Base-by-base conservation (phyloP, 192 early-diverging fungal genomes). In the Umbelopsis sp. region DNA sequence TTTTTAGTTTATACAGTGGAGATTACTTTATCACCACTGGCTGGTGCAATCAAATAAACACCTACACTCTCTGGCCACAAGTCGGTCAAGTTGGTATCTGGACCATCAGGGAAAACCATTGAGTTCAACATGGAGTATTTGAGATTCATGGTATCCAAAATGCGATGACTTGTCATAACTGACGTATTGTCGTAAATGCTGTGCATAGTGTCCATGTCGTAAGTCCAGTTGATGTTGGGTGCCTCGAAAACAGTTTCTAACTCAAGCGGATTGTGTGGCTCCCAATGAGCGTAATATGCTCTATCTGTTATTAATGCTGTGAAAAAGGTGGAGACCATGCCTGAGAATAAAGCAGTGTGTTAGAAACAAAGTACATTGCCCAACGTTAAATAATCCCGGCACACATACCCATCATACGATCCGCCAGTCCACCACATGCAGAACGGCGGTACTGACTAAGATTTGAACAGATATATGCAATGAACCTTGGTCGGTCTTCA, bases 241-340 rank as follows among this genome's bases (percentile, higher is more conserved):
- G 66, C 53, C 46, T 74, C 73, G 52, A 81, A 81, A 47, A 74
- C 49, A 21, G 55, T 25, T 52, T 81, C 75, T 18, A 81, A 41
- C 16, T 68, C 66, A 37, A 69, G 8, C 16, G 73, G 75, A 44
- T 77, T 68, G 21, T 44, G 48, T 37, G 52, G 58, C 20, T 69
- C 52, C 80, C 80, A 81, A 23, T 77, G 65, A 5, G 73, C 66
- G 7, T 78, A 71, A 23, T 74, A 81, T 2, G 70, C 73, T 44
- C 80, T 65, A 15, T 74, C 67, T 1, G 80, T 78, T 30, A 81
- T 20, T 11, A 81, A 41, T 4, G 80, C 75, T 18, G 70, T 78
- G 46, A 81, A 48, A 45, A 81, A 81, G 7, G 80, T 78, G 30
- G 80, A 81, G 46, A 77, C 64, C 73, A 81, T 81, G 27, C 79